Evolutionary conservation across 2,329 filamentous ascomycete genomes (phyloP).

Genomic region (Penicillium fuscoglaucum): DNA sequence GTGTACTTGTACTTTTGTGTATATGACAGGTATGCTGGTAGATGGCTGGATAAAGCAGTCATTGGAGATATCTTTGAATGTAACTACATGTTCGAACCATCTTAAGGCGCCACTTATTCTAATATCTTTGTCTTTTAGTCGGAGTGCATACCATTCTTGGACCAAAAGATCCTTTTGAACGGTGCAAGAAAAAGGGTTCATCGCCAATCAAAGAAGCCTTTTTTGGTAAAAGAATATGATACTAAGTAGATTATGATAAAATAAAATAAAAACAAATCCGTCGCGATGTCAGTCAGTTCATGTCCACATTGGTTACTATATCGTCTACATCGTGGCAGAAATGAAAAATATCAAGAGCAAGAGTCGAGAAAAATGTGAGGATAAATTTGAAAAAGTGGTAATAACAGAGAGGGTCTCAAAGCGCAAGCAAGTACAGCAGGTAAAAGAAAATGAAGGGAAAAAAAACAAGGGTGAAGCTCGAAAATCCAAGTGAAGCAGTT

Average conservation of each 20-base stretch:
- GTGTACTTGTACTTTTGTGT: conserved; percentile 9
- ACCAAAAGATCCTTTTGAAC: too few species aligned
- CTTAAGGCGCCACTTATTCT: not conserved
- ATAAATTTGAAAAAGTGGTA: conserved; percentile 10
- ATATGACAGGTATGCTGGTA: not conserved
- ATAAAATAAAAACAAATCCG: not conserved
- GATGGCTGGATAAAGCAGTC: not conserved
- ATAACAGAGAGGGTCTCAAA: conserved; percentile 21
- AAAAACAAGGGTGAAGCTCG: not conserved
- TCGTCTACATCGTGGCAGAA: conserved; percentile 20
- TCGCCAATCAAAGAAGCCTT: not conserved
- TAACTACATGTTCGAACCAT: not conserved
- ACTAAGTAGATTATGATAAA: not conserved
- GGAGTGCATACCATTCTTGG: too few species aligned
- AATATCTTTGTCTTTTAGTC: not conserved
- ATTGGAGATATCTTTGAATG: not conserved
- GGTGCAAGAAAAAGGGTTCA: not conserved
- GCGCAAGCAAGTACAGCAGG: conserved; percentile 3
- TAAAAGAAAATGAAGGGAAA: not conserved
- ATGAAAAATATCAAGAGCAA: conserved; percentile 17
- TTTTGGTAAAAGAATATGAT: not conserved
- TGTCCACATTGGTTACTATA: conserved; percentile 23
- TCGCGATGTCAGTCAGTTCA: conserved; percentile 7
- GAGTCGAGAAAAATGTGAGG: conserved; percentile 6
- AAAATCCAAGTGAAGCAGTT: conserved; percentile 9